Base-by-base conservation (phyloP, 2,329 filamentous ascomycete genomes). In the Colletotrichum somersetense region DNA sequence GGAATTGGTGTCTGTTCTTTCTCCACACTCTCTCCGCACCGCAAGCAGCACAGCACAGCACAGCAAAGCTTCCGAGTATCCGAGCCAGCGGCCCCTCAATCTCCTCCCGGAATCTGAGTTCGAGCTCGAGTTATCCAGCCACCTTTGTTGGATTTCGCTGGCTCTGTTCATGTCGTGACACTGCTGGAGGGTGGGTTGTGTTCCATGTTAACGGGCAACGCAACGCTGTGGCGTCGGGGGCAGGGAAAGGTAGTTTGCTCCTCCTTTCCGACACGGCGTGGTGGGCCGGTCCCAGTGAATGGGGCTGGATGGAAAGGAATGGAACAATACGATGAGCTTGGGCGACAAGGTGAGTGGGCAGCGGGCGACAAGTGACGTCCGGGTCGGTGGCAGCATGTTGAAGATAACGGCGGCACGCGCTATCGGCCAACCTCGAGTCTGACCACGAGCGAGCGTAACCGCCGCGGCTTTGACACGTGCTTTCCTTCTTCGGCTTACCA, bases 201-300 rank as follows among this genome's bases (percentile, higher is more conserved):
- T 69, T 72, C 58, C 69, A 72, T 53, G 59, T 55, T 55, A 53
- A 52, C 40, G 69, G 71, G 48, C 61, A 66, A 66, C 56, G 71
- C 70, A 72, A 72, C 59, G 66, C 42, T 61, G 71, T 70, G 67
- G 67, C 57, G 48, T 64, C n/a, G n/a, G n/a, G n/a, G n/a, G n/a
- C n/a, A n/a, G n/a, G 59, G 59, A 44, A 20, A 46, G 44, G 35
- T 40, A 40, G 42, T 40, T 56, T 44, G 33, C 26, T 26, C 26
- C 71, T 62, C 71, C 56, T 66, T 62, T 61, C 62, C 44, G 42
- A 62, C 50, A n/a, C 18, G 67, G 67, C 56, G 66, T 71, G 38
- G 67, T 58, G 52, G 55, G 46, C 56, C 33, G 30, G 42, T 30
- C 48, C 67, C n/a, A 57, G 55, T 44, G 20, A 62, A 57, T 62